Base-by-base conservation (phyloP, 2,329 filamentous ascomycete genomes). In the Rutstroemia sp. region DNA sequence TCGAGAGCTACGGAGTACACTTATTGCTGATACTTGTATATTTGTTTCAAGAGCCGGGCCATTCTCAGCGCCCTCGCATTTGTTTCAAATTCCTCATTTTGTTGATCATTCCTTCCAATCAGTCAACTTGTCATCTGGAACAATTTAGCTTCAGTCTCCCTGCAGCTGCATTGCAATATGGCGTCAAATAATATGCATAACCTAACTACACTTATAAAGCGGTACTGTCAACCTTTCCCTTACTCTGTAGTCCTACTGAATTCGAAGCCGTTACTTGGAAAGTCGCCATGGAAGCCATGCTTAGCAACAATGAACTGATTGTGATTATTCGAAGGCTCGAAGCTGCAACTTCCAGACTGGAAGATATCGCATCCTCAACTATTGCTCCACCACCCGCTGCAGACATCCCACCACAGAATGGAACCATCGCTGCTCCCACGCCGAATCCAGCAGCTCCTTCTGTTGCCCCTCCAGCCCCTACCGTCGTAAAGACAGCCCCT, bases 181-280 rank as follows among this genome's bases (percentile, higher is more conserved):
- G 82, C 86, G 63, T 76, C 84, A 61, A 88, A 81, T 74, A 89
- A 91, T 68, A 96, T 97, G 90, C 86, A 97, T 75, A 97, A 96
- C 71, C 77, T 99, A 61, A 95, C 91, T 38, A 99, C 94, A 54
- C 83, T 99, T 68, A 96, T 99, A 77, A 99, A 99, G 82, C 85
- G 94, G 94, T 97, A 82, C 67, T 82, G 75, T 60, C 51, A 58
- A 57, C 56, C 48, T 38, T 36, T 54, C 60, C 59, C 58, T 61
- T 52, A 49, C 56, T 60, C 58, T 58, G 57, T 47, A 25, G 19
- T 47, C 16, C 19, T 27, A 34, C 30, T 34, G 30, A 34, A 34
- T 34, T 34, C 30, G 4, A 34, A 12, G 30, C 12, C 12, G 30
- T 34, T 12, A 34, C 30, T 34, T 34, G 30, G 30, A 12, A 34